These are phyloP conservation scores for Geosmithia putterillii DNA, from an alignment of 2,329 filamentous ascomycete species.

Conservation along the genomic window DNA sequence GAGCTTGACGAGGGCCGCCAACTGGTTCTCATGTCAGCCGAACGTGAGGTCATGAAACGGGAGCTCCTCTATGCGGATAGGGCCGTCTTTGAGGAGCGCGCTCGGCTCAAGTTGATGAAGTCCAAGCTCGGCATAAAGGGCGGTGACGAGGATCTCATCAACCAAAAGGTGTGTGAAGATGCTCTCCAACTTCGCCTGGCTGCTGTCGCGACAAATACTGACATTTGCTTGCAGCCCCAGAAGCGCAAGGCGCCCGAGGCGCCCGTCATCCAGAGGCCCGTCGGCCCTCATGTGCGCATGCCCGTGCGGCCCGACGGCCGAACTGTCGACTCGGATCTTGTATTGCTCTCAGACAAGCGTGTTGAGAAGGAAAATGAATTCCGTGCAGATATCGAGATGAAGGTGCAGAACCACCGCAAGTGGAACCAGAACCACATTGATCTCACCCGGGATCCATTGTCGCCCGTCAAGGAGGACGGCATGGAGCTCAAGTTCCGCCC, in stretches of 20 bases:
- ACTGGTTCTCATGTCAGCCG: slow-evolving; percentile 63
- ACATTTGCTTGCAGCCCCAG: slow-evolving; percentile 42
- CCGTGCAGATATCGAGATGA: slow-evolving; percentile 69
- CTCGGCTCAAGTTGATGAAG: slow-evolving; percentile 78
- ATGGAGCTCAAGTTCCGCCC: slow-evolving; percentile 55
- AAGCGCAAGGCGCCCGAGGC: slow-evolving; percentile 56
- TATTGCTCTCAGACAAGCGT: slow-evolving; percentile 62
- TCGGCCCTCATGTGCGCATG: slow-evolving; percentile 54
- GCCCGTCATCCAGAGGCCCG: slow-evolving; percentile 47
- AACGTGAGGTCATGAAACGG: slow-evolving; percentile 69
- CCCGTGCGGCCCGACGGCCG: slow-evolving; percentile 60
- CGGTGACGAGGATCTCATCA: slow-evolving; percentile 88
- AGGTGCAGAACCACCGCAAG: slow-evolving; percentile 75
- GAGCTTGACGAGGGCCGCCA: slow-evolving; percentile 84
- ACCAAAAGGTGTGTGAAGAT: slow-evolving; percentile 65
- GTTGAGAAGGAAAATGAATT: slow-evolving; percentile 75
- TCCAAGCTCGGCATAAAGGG: slow-evolving; percentile 78
- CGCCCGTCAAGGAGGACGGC: slow-evolving; percentile 57
- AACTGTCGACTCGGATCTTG: slow-evolving; percentile 64
- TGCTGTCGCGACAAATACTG: slow-evolving; percentile 12
- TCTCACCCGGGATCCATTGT: slow-evolving; percentile 73
- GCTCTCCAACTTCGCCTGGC: slow-evolving; percentile 6
- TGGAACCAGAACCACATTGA: slow-evolving; percentile 91
- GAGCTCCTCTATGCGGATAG: slow-evolving; percentile 66
- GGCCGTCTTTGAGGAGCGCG: slow-evolving; percentile 71